A percentile compares a stretch with the other conserved stretches of the same genome.
phyloP scores from a whole-genome alignment of 2,329 filamentous ascomycete genomes.

The Magnaporthiopsis poae region DNA sequence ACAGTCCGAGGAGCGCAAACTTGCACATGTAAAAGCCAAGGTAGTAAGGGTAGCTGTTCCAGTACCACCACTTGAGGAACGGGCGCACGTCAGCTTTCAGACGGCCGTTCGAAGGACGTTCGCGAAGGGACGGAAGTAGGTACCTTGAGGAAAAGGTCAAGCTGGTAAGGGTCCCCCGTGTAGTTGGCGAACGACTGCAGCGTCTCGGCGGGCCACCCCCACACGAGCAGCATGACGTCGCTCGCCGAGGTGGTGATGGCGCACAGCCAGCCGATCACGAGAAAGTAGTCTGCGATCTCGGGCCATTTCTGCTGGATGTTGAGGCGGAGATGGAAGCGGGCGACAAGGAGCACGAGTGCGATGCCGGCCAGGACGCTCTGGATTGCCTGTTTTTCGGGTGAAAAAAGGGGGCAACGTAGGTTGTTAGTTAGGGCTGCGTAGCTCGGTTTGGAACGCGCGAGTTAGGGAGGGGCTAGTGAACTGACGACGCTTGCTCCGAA shows the following conservation, averaged over 20 bases:
- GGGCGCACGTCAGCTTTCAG: too few relatives aligned
- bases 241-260: not conserved
- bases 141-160: slow-evolving; percentile 1
- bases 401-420: too few relatives aligned
- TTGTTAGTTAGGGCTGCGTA: too few relatives aligned
- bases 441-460: too few relatives aligned
- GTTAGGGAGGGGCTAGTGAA: too few relatives aligned
- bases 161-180: not conserved
- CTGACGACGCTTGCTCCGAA: too few relatives aligned
- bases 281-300: not conserved
- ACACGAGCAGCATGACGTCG: not conserved
- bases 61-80: too few relatives aligned
- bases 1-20: not conserved
- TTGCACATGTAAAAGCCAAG: not conserved
- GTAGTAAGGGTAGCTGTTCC: not conserved
- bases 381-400: not conserved
- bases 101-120: too few relatives aligned
- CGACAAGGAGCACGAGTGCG: not conserved
- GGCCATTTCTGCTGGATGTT: not conserved
- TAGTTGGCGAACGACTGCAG: not conserved
- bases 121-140: too few relatives aligned
- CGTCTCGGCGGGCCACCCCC: not conserved
- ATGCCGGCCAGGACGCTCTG: not conserved
- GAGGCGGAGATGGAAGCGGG: slow-evolving; percentile 1
- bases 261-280: not conserved